Evolutionary conservation across 1,284 basidiomycete species (phyloP).

Genomic region (Cryptococcus amylolentus): DNA sequence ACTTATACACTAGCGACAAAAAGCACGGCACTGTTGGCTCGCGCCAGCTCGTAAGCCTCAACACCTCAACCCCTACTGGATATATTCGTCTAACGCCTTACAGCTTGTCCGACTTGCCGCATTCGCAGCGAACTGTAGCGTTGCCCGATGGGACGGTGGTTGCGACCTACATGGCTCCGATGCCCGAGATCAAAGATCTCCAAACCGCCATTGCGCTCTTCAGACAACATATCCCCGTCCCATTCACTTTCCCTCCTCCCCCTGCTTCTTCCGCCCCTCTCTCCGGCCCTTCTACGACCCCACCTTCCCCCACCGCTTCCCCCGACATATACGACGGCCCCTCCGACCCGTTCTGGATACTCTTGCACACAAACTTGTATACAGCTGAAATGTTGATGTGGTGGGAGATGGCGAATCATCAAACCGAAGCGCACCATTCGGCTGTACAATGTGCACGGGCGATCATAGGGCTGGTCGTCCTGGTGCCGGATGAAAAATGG

Average conservation of each 20-base stretch:
- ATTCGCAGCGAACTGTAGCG: slow-evolving; percentile 9
- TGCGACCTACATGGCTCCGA: slow-evolving; percentile 21
- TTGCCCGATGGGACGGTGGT: slow-evolving; percentile 9
- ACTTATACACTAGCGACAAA: slow-evolving; percentile 30
- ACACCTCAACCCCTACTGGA: neutral
- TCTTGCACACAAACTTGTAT: slow-evolving; percentile 30
- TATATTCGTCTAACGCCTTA: neutral
- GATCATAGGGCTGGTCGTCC: slow-evolving; percentile 23
- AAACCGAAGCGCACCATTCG: slow-evolving; percentile 18
- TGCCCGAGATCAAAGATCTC: slow-evolving; percentile 13
- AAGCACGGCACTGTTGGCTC: slow-evolving; percentile 26
- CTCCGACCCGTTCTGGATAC: slow-evolving; percentile 38
- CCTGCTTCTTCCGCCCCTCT: neutral
- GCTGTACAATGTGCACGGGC: slow-evolving; percentile 32
- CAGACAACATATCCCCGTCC: slow-evolving; percentile 15
- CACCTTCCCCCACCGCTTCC: neutral
- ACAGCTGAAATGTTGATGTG: slow-evolving; percentile 38
- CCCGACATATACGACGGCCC: slow-evolving; percentile 16
- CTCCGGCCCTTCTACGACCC: neutral
- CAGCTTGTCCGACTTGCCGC: slow-evolving; percentile 33
- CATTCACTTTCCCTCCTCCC: slow-evolving; percentile 7
- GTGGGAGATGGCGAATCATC: slow-evolving; percentile 32
- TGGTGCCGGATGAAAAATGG: slow-evolving; percentile 23
- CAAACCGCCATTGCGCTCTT: slow-evolving; percentile 19
- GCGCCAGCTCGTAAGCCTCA: slow-evolving; percentile 26